These are phyloP conservation scores for Amanita fuliginea DNA, from an alignment of 768 basidiomycete species.

Conservation along the genomic window DNA sequence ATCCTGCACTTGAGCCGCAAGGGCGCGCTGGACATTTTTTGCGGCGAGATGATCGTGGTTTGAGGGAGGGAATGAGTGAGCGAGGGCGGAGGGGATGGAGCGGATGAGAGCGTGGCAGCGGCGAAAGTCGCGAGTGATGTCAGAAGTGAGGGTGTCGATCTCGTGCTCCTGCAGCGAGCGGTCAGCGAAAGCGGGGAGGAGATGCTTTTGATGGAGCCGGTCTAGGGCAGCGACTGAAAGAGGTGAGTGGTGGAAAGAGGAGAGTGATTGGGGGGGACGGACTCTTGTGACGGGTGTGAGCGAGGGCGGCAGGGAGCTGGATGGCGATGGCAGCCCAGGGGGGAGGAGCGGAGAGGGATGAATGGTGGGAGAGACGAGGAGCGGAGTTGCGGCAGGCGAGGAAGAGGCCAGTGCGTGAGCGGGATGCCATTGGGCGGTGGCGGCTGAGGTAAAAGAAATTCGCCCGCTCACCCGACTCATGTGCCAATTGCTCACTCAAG, in stretches of 20 bases:
- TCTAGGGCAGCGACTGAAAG: conserved; percentile 74
- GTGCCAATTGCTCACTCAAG: conserved; percentile 29
- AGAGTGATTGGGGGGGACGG: conserved; percentile 17
- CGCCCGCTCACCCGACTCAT: neutral
- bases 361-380: conserved; percentile 29
- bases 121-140: conserved; percentile 83
- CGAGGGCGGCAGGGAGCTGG: conserved; percentile 75
- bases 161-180: conserved; percentile 88
- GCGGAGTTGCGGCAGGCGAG: conserved; percentile 85
- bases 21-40: conserved; percentile 89
- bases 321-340: conserved; percentile 95
- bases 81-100: conserved; percentile 48
- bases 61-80: conserved; percentile 57
- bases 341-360: conserved; percentile 29
- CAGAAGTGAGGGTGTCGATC: conserved; percentile 75
- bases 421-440: conserved; percentile 42
- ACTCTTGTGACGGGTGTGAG: conserved; percentile 69
- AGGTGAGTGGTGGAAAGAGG: conserved; percentile 10
- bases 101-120: conserved; percentile 58
- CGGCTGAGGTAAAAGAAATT: neutral
- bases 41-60: conserved; percentile 50
- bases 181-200: conserved; percentile 94
- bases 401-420: conserved; percentile 87
- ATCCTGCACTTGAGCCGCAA: conserved; percentile 95
- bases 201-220: conserved; percentile 93